Evolutionary conservation across 2,329 filamentous ascomycete species (phyloP).

Genomic region (Pochonia chlamydosporia): DNA sequence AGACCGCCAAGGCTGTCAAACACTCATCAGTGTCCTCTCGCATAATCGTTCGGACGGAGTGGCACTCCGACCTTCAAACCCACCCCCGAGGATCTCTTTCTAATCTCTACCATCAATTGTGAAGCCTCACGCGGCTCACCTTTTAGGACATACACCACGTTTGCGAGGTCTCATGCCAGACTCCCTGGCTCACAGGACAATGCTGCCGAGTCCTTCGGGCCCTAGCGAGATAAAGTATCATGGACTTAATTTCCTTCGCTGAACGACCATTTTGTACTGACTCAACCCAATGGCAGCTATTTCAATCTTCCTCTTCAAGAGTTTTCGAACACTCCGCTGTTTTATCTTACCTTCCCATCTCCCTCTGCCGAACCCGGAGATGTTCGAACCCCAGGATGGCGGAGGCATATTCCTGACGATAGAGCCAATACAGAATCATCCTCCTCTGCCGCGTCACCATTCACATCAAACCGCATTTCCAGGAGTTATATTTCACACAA

Average conservation of each 20-base stretch:
- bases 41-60: background rate
- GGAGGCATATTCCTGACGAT: slow-evolving; percentile 6
- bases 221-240: slow-evolving; percentile 19
- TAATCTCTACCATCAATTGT: background rate
- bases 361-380: slow-evolving; percentile 6
- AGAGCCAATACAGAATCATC: background rate
- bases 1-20: background rate
- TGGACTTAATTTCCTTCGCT: background rate
- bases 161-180: slow-evolving; percentile 15
- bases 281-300: slow-evolving; percentile 18
- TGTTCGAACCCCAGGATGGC: slow-evolving; percentile 1
- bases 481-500: slow-evolving; percentile 4
- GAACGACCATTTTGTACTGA: slow-evolving; percentile 7
- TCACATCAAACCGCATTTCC: background rate
- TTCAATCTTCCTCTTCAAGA: slow-evolving; percentile 22
- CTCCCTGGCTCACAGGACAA: slow-evolving; percentile 3
- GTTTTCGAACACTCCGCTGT: slow-evolving; percentile 11
- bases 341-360: slow-evolving; percentile 12
- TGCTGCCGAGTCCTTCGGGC: slow-evolving; percentile 1
- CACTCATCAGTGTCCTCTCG: background rate
- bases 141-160: background rate
- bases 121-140: background rate
- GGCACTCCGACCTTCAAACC: background rate
- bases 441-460: slow-evolving; percentile 1
- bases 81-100: no score